These are phyloP conservation scores for Corniculantispora saksenae DNA, from an alignment of 2,329 filamentous ascomycete species.

Conservation along the genomic window DNA sequence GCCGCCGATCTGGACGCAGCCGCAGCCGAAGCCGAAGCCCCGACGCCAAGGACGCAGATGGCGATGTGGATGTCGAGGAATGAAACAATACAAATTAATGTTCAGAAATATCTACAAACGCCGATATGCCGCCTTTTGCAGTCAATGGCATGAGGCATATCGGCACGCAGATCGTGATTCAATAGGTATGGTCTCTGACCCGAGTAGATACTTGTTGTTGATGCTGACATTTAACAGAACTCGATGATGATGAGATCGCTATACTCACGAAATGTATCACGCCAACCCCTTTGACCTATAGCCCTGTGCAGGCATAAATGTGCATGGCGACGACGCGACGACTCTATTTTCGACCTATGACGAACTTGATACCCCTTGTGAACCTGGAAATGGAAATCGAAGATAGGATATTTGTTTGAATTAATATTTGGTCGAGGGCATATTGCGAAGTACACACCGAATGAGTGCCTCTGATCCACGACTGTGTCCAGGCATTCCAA, in stretches of 20 bases:
- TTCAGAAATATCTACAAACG: conserved; percentile 12
- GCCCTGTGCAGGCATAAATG: background rate
- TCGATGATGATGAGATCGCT: conserved; percentile 1
- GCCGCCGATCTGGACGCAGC: conserved; percentile 45
- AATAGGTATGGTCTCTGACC: conserved; percentile 28
- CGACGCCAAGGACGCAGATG: conserved; percentile 36
- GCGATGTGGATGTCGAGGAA: conserved; percentile 25
- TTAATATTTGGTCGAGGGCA: background rate
- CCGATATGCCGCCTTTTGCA: conserved; percentile 27
- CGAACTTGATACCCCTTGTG: background rate
- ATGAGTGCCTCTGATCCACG: too few relatives aligned
- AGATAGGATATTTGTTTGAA: background rate
- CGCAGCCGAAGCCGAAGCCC: conserved; percentile 53
- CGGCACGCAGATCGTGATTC: conserved; percentile 29
- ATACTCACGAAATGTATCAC: background rate
- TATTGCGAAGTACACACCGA: too few relatives aligned
- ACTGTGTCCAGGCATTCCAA: too few relatives aligned
- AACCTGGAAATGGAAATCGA: background rate
- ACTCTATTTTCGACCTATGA: background rate
- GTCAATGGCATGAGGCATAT: conserved; percentile 25
- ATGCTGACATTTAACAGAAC: background rate
- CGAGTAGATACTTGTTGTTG: background rate
- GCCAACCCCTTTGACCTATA: background rate
- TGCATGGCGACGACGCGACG: background rate
- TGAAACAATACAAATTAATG: conserved; percentile 19